Percentiles rank a stretch among this genome's conserved stretches.
Evolutionary conservation across 257 asterid species (phyloP).

Genomic region (Gardenia jasminoides): DNA sequence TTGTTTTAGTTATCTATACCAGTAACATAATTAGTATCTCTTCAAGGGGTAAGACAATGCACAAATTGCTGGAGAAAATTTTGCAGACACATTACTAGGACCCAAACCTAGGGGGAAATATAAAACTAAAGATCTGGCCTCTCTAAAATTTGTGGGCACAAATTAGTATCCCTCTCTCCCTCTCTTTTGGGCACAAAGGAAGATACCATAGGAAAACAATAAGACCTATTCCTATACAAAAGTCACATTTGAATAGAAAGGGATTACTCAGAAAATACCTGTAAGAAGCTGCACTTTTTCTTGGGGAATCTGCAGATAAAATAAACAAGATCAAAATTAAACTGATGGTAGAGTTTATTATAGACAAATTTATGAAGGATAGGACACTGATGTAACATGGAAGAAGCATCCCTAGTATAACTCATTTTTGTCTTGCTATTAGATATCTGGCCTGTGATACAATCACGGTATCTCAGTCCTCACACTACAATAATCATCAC

Average conservation of each 20-base stretch:
- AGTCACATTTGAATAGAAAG: background rate
- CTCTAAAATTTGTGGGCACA: too few species aligned
- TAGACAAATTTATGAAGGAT: background rate
- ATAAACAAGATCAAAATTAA: constrained; percentile 21
- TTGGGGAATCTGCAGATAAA: constrained; percentile 86
- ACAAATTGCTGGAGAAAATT: background rate
- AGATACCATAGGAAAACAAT: background rate
- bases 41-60: background rate
- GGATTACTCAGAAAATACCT: constrained; percentile 44
- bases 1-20: background rate
- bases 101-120: background rate
- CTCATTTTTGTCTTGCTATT: background rate
- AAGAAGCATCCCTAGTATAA: background rate
- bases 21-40: background rate
- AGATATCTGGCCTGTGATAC: background rate
- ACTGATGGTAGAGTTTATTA: background rate
- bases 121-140: background rate
- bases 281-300: constrained; percentile 91
- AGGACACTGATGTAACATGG: background rate
- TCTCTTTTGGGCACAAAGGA: background rate
- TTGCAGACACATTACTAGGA: background rate
- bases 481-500: background rate
- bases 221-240: constrained; percentile 4
- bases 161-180: background rate
- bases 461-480: background rate